phyloP scores from a whole-genome alignment of 2,329 filamentous ascomycete species.

The Pseudogymnoascus sp. region DNA sequence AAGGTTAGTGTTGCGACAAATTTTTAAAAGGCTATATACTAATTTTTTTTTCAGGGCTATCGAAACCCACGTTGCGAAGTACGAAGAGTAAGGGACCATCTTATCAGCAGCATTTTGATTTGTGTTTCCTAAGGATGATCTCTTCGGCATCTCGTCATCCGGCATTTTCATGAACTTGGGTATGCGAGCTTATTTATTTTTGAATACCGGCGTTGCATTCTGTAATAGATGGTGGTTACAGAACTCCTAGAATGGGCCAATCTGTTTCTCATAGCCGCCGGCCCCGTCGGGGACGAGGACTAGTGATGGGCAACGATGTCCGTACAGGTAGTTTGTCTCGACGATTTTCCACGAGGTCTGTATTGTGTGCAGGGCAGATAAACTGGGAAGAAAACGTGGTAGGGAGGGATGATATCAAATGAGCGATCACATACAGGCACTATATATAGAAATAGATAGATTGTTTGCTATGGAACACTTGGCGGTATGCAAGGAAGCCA shows the following conservation, averaged over 20 bases:
- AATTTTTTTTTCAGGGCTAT: slow-evolving; percentile 52
- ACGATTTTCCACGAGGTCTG: neutral
- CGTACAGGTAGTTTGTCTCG: neutral
- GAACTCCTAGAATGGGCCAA: neutral
- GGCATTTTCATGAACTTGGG: neutral
- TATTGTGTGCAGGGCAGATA: slow-evolving; percentile 5
- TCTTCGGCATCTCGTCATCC: neutral
- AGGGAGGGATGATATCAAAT: neutral
- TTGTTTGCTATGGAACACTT: slow-evolving; percentile 2
- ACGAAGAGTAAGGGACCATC: slow-evolving; percentile 35
- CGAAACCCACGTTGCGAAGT: slow-evolving; percentile 66
- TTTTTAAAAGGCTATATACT: neutral
- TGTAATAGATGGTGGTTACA: neutral
- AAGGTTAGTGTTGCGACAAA: slow-evolving; percentile 24
- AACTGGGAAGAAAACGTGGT: neutral
- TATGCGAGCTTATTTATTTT: neutral
- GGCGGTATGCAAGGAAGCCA: neutral
- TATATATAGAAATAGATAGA: slow-evolving; percentile 6
- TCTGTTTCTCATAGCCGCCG: neutral
- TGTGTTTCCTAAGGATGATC: slow-evolving; percentile 16
- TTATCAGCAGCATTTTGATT: slow-evolving; percentile 19
- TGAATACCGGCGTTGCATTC: slow-evolving; percentile 1
- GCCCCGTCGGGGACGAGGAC: neutral
- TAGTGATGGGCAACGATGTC: neutral
- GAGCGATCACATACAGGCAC: slow-evolving; percentile 1